phyloP scores from a whole-genome alignment of 495 filamentous ascomycete genomes.

The Lepidopterella palustris region DNA sequence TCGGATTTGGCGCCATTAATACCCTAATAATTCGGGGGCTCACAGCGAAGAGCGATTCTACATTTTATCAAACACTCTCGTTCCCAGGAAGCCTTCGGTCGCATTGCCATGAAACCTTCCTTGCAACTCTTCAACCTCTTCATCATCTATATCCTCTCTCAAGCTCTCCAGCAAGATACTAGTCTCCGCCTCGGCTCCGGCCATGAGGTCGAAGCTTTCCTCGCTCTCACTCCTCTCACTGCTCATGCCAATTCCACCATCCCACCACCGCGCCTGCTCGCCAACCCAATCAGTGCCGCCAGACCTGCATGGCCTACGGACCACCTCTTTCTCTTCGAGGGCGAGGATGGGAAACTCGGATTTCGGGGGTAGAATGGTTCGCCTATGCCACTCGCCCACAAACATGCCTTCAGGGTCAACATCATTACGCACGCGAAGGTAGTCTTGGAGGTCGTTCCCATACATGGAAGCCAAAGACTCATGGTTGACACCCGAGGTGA shows the following conservation, averaged over 20 bases:
- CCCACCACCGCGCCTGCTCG: conserved; percentile 27
- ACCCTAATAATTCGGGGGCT: too few relatives aligned
- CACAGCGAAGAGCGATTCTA: conserved; percentile 6
- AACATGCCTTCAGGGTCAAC: conserved; percentile 92
- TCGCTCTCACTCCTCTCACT: conserved; percentile 46
- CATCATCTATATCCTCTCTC: conserved; percentile 23
- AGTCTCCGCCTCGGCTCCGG: conserved; percentile 38
- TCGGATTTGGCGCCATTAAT: too few relatives aligned
- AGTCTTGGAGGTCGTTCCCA: conserved; percentile 53
- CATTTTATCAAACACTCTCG: conserved; percentile 35
- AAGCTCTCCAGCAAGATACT: conserved; percentile 28
- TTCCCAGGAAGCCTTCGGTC: conserved; percentile 13
- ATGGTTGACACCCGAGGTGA: conserved; percentile 48
- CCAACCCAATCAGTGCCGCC: conserved; percentile 55
- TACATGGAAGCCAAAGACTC: conserved; percentile 54
- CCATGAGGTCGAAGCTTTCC: conserved; percentile 58
- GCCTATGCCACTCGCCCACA: conserved; percentile 79
- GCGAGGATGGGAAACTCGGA: conserved; percentile 13
- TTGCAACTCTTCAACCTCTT: background rate
- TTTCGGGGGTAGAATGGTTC: conserved; percentile 50
- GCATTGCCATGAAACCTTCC: conserved; percentile 4
- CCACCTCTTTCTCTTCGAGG: conserved; percentile 26
- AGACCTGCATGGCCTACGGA: conserved; percentile 15
- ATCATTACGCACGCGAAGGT: conserved; percentile 59
- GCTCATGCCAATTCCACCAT: conserved; percentile 24